Evolutionary conservation across 2,329 filamentous ascomycete species (phyloP).

Genomic region (Penicillium oxalicum): DNA sequence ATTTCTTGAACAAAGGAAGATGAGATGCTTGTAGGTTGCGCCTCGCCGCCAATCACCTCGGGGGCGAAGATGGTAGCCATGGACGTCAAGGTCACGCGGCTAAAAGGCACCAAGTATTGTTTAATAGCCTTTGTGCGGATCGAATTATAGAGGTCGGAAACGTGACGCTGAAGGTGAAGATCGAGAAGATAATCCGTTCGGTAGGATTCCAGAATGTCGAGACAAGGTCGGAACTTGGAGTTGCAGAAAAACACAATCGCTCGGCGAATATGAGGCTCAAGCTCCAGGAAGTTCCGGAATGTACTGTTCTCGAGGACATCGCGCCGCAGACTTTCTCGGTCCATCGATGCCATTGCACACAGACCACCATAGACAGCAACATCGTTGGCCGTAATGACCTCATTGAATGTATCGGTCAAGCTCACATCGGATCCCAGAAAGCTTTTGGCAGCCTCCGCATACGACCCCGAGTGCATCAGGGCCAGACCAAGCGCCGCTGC

Average conservation of each 20-base stretch:
- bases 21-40: conserved; percentile 55
- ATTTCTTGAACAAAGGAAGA: conserved; percentile 56
- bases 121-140: conserved; percentile 90
- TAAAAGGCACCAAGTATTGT: conserved; percentile 88
- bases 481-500: conserved; percentile 57
- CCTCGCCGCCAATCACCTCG: conserved; percentile 33
- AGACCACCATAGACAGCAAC: conserved; percentile 88
- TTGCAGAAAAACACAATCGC: conserved; percentile 85
- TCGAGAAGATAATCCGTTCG: conserved; percentile 85
- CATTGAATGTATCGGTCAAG: conserved; percentile 55
- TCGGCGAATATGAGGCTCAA: conserved; percentile 89
- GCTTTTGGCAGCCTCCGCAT: conserved; percentile 60
- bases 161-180: conserved; percentile 71
- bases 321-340: conserved; percentile 65
- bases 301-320: conserved; percentile 70
- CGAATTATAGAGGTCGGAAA: conserved; percentile 61
- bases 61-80: conserved; percentile 71
- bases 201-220: conserved; percentile 75
- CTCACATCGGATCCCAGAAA: conserved; percentile 63
- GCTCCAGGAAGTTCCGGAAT: conserved; percentile 83
- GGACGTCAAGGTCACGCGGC: conserved; percentile 71
- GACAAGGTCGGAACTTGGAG: conserved; percentile 79
- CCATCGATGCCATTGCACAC: conserved; percentile 84
- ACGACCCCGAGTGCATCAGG: conserved; percentile 52
- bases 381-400: conserved; percentile 76